Evolutionary conservation across 2,329 filamentous ascomycete species (phyloP).

Genomic region (Venturia pyrina): DNA sequence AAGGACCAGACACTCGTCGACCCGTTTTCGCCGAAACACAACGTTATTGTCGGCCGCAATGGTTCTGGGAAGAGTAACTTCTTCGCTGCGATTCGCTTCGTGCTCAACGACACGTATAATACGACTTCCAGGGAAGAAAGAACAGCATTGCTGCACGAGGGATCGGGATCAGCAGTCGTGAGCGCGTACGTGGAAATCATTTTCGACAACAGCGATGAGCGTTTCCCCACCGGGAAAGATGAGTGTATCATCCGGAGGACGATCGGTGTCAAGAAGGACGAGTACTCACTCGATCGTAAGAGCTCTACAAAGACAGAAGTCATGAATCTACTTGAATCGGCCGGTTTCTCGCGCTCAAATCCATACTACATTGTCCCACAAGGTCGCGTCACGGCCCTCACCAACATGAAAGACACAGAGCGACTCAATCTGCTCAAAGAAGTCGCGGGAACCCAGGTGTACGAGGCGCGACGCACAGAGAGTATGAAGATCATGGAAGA

Average conservation of each 20-base stretch:
- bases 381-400: conserved; percentile 87
- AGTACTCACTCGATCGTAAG: conserved; percentile 95
- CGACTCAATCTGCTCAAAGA: conserved; percentile 86
- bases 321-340: conserved; percentile 88
- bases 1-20: conserved; percentile 99
- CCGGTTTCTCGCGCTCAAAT: conserved; percentile 92
- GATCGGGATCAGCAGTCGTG: conserved; percentile 95
- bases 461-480: conserved; percentile 83
- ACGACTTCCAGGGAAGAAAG: conserved; percentile 94
- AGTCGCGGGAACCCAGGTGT: conserved; percentile 95
- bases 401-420: conserved; percentile 97
- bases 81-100: conserved; percentile 97
- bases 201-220: conserved; percentile 94
- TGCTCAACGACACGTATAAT: conserved; percentile 93
- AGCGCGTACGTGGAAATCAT: conserved; percentile 99
- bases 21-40: conserved; percentile 92
- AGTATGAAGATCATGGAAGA: conserved; percentile 96
- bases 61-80: conserved; percentile 99
- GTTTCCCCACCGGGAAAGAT: conserved; percentile 85
- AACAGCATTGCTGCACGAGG: conserved; percentile 83
- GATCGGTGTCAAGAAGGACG: conserved; percentile 95
- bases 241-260: conserved; percentile 87
- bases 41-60: conserved; percentile 98
- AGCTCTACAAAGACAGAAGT: conserved; percentile 92
- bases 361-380: conserved; percentile 99